phyloP scores from a whole-genome alignment of 345 rosid genomes.

The Dipteronia sinensis region DNA sequence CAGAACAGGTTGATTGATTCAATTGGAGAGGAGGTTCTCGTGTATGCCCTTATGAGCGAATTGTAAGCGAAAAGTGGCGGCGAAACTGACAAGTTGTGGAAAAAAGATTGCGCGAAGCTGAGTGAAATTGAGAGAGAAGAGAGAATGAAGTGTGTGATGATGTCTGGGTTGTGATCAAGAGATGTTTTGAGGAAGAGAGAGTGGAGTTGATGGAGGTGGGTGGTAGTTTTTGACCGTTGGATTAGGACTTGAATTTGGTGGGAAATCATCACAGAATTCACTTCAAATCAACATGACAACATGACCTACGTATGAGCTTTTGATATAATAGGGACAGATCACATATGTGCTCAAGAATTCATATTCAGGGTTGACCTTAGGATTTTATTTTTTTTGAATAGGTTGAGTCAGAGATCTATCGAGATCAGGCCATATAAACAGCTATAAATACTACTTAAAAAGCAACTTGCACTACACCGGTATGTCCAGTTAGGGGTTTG shows the following conservation, averaged over 20 bases:
- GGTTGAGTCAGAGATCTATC: too few relatives aligned
- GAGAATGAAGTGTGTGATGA: slow-evolving; percentile 28
- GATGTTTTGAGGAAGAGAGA: slow-evolving; percentile 30
- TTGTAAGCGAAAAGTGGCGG: slow-evolving; percentile 36
- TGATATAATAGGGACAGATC: too few relatives aligned
- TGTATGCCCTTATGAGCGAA: slow-evolving; percentile 24
- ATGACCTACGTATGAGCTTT: background rate
- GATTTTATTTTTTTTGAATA: too few relatives aligned
- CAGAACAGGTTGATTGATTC: slow-evolving; percentile 28
- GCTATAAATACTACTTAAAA: too few relatives aligned
- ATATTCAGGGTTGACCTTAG: too few relatives aligned
- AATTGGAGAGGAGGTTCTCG: slow-evolving; percentile 20
- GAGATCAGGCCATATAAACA: too few relatives aligned
- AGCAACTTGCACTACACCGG: too few relatives aligned
- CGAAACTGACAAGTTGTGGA: slow-evolving; percentile 19
- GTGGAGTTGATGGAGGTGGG: slow-evolving; percentile 31
- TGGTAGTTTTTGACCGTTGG: slow-evolving; percentile 24
- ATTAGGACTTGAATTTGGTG: slow-evolving; percentile 28
- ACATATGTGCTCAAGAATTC: too few relatives aligned
- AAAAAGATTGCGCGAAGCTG: slow-evolving; percentile 23
- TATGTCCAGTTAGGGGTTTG: too few relatives aligned
- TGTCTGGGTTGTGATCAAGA: slow-evolving; percentile 12
- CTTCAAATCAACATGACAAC: too few relatives aligned
- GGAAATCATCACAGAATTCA: slow-evolving; percentile 17
- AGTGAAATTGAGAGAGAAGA: slow-evolving; percentile 22